Conservation (phyloP, 768 basidiomycete genomes). For the Rubroboletus satanas region DNA sequence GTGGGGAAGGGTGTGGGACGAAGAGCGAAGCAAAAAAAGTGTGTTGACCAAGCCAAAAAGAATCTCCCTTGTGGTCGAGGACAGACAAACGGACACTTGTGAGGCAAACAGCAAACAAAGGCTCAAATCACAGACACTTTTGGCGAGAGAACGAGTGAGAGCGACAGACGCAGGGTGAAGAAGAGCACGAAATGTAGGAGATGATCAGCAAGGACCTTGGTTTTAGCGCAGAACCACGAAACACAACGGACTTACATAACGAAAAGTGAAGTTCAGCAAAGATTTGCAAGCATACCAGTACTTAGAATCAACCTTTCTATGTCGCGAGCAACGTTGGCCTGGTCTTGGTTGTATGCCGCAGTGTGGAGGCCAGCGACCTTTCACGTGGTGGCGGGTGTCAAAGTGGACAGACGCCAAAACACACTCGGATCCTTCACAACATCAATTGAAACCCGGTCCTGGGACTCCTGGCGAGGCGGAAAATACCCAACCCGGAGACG, state of each 20-base stretch:
- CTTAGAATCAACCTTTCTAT: constrained; percentile 27
- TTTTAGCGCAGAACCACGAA: constrained; percentile 17
- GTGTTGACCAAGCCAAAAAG: constrained; percentile 29
- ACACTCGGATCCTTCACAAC: constrained; percentile 27
- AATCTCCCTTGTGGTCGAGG: constrained; percentile 21
- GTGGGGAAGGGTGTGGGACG: constrained; percentile 18
- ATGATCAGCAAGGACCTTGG: constrained; percentile 24
- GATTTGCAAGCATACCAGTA: constrained; percentile 31
- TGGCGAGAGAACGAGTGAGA: constrained; percentile 16
- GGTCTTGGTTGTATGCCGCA: constrained; percentile 22
- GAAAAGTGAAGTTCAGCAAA: constrained; percentile 24
- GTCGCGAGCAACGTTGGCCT: constrained; percentile 12
- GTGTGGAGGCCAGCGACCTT: constrained; percentile 22
- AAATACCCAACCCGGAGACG: constrained; percentile 15
- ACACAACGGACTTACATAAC: constrained; percentile 35
- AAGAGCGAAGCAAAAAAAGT: constrained; percentile 24
- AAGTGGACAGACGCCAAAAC: constrained; percentile 26
- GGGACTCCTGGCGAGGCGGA: constrained; percentile 4
- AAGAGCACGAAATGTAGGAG: constrained; percentile 14
- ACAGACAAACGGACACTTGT: constrained; percentile 19
- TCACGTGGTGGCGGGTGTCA: constrained; percentile 31
- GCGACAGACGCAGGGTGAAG: constrained; percentile 18
- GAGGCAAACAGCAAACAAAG: constrained; percentile 30
- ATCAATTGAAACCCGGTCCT: constrained; percentile 19
- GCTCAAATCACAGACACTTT: constrained; percentile 30